These are phyloP conservation scores for Metarhizium anisopliae DNA, from an alignment of 2,329 filamentous ascomycete species.

Conservation along the genomic window DNA sequence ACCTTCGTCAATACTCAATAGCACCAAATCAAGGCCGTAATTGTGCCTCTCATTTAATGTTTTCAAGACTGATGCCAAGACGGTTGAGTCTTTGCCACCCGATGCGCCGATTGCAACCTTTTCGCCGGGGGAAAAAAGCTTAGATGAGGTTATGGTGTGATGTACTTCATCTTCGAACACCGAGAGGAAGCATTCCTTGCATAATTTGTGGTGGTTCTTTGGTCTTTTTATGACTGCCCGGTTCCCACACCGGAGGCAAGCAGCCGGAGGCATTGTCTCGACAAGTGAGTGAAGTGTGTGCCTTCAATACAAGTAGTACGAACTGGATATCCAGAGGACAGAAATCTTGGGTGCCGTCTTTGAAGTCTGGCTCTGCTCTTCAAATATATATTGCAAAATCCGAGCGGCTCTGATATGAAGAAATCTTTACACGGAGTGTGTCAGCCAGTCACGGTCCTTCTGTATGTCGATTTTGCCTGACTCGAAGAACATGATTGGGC, in stretches of 20 bases:
- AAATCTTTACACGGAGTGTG: not conserved
- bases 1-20: constrained; percentile 92
- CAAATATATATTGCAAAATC: not conserved
- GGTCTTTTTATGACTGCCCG: constrained; percentile 86
- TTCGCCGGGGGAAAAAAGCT: constrained; percentile 78
- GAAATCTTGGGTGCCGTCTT: not conserved
- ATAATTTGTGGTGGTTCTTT: constrained; percentile 91
- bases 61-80: constrained; percentile 88
- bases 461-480: not conserved
- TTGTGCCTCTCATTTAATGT: constrained; percentile 84
- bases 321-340: not conserved
- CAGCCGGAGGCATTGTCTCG: constrained; percentile 60
- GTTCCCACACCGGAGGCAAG: constrained; percentile 67
- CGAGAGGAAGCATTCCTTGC: constrained; percentile 75
- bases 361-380: not conserved
- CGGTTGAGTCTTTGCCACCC: constrained; percentile 94
- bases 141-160: constrained; percentile 74
- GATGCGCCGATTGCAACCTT: constrained; percentile 90
- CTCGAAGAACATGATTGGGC: not conserved
- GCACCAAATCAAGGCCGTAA: constrained; percentile 76
- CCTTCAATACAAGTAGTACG: not conserved
- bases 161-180: constrained; percentile 92
- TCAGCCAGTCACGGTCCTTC: not conserved
- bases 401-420: not conserved
- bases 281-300: not conserved